Evolutionary conservation across 768 basidiomycete species (phyloP).

Genomic region (Leccinum barrowsii): DNA sequence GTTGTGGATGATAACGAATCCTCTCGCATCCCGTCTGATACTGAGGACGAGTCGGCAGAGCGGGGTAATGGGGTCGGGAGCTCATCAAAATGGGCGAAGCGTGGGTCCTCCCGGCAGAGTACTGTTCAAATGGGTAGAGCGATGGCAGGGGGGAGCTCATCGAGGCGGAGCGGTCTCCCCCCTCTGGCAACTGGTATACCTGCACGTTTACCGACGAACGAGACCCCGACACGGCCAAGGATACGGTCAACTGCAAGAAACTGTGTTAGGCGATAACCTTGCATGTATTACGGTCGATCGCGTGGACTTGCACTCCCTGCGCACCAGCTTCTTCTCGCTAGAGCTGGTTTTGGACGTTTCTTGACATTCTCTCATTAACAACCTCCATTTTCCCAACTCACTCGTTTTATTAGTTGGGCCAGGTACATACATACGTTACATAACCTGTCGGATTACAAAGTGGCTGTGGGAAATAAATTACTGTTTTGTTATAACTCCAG

Average conservation of each 20-base stretch:
- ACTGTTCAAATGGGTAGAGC: constrained; percentile 16
- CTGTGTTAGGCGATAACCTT: constrained; percentile 39
- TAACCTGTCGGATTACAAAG: constrained; percentile 10
- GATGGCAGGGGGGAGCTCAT: constrained; percentile 21
- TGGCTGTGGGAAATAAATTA: constrained; percentile 26
- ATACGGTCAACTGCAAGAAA: constrained; percentile 39
- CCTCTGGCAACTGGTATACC: constrained; percentile 31
- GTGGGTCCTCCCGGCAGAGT: constrained; percentile 18
- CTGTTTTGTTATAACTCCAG: constrained; percentile 9
- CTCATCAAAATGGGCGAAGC: constrained; percentile 31
- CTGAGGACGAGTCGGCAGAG: constrained; percentile 34
- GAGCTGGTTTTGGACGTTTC: constrained; percentile 8
- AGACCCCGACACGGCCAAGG: constrained; percentile 63
- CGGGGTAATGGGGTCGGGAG: constrained; percentile 25
- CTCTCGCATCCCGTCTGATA: constrained; percentile 23
- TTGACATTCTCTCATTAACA: constrained; percentile 10
- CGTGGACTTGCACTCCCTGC: not conserved
- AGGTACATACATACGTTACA: not conserved
- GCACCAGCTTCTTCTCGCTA: not conserved
- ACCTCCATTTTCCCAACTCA: constrained; percentile 2
- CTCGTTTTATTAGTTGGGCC: constrained; percentile 10
- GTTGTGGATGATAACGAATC: constrained; percentile 25
- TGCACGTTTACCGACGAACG: constrained; percentile 39
- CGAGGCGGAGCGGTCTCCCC: constrained; percentile 24
- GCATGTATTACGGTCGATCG: not conserved